Evolutionary conservation across 805 yeast genomes (phyloP).

Genomic region (Isabelozyma pseudorhagii): DNA sequence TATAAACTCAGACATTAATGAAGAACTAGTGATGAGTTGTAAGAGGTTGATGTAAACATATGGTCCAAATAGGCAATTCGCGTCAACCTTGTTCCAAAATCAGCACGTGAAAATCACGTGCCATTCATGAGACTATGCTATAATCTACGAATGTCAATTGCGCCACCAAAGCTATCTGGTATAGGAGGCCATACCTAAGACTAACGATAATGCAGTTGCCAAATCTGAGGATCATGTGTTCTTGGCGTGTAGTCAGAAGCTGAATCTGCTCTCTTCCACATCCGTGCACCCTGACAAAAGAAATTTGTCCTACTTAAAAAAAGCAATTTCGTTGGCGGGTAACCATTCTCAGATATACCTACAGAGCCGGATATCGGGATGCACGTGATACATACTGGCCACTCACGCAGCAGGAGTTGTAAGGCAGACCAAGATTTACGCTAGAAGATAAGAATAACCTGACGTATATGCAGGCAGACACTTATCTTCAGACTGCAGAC

Average conservation of each 20-base stretch:
- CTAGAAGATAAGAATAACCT: background rate
- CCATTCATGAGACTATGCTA: no score
- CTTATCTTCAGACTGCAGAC: background rate
- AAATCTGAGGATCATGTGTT: no score
- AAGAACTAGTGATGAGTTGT: background rate
- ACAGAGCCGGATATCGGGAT: background rate
- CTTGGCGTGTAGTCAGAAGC: no score
- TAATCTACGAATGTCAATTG: no score
- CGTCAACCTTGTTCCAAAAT: background rate
- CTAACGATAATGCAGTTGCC: no score
- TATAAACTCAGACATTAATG: slow-evolving; percentile 26
- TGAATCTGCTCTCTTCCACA: no score
- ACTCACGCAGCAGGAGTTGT: background rate
- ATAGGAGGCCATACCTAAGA: no score
- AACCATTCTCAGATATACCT: background rate
- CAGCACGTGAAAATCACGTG: background rate
- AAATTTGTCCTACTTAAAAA: no score
- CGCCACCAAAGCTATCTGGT: no score
- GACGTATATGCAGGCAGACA: background rate
- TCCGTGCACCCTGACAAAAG: background rate
- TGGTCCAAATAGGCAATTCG: background rate
- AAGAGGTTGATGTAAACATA: background rate
- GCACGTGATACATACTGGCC: background rate
- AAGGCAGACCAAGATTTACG: background rate
- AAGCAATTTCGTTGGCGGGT: background rate